These are phyloP conservation scores for Cicer judaicum DNA, from an alignment of 306 rosid genomes.

Conservation along the genomic window DNA sequence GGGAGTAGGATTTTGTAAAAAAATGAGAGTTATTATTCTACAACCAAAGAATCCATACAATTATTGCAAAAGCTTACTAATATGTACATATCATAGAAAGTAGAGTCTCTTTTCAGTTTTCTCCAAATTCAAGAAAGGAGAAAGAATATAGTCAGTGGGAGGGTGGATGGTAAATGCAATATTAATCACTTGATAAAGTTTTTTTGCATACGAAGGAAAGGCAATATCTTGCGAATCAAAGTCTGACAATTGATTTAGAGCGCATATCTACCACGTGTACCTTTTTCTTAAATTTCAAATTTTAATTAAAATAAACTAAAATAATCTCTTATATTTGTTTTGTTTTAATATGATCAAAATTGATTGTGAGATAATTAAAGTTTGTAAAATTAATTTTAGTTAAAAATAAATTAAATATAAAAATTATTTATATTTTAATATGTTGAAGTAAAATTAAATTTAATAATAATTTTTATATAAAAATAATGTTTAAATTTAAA, in stretches of 20 bases:
- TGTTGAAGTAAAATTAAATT: no score
- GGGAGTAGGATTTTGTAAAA: no score
- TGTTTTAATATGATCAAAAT: no score
- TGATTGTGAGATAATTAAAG: no score
- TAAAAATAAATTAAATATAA: no score
- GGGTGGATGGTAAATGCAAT: slow-evolving; percentile 18
- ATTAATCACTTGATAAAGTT: background rate
- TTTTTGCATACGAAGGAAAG: slow-evolving; percentile 16
- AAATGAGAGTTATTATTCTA: background rate
- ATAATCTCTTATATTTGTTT: background rate
- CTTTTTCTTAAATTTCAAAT: background rate
- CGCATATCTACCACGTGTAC: background rate
- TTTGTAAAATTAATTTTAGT: no score
- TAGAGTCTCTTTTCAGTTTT: slow-evolving; percentile 58
- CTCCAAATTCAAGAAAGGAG: slow-evolving; percentile 52
- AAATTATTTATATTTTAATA: no score
- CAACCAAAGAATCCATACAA: slow-evolving; percentile 10
- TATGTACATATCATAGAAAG: slow-evolving; percentile 56
- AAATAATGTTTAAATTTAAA: no score
- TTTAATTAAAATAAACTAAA: background rate
- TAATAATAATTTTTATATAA: no score
- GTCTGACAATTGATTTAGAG: slow-evolving; percentile 41
- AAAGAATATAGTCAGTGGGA: slow-evolving; percentile 51
- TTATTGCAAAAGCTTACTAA: slow-evolving; percentile 36
- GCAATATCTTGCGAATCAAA: slow-evolving; percentile 30